These are phyloP conservation scores for Neocucurbitaria cava DNA, from an alignment of 2,329 filamentous ascomycete genomes.

Conservation along the genomic window DNA sequence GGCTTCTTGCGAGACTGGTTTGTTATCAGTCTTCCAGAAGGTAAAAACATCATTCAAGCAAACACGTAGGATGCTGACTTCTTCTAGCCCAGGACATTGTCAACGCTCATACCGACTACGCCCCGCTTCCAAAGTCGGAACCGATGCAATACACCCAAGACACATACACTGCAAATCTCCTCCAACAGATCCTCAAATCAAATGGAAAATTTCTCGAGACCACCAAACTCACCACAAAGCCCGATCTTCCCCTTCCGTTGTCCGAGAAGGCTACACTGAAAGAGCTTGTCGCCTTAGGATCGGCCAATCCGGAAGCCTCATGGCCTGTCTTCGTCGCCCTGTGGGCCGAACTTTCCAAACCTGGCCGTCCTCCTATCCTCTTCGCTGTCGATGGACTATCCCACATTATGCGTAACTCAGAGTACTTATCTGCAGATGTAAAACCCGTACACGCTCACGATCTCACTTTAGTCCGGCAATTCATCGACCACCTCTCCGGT, in stretches of 20 bases:
- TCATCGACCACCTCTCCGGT: constrained; percentile 71
- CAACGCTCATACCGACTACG: constrained; percentile 81
- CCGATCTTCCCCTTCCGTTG: constrained; percentile 66
- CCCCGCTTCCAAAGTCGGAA: constrained; percentile 65
- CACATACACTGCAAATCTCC: constrained; percentile 74
- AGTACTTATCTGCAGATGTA: constrained; percentile 75
- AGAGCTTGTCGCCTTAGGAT: constrained; percentile 71
- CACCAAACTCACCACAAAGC: constrained; percentile 59
- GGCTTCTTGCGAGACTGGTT: constrained; percentile 86
- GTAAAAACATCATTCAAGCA: constrained; percentile 57
- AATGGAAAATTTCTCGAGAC: constrained; percentile 70
- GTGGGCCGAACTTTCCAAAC: constrained; percentile 76
- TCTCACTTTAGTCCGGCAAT: constrained; percentile 76
- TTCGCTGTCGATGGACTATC: constrained; percentile 79
- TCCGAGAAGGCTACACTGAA: constrained; percentile 68
- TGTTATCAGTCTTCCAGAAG: constrained; percentile 87
- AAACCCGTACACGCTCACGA: constrained; percentile 86
- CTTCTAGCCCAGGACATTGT: constrained; percentile 77
- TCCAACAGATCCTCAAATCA: constrained; percentile 74
- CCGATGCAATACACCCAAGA: constrained; percentile 75
- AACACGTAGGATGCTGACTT: constrained; percentile 18
- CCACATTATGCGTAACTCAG: constrained; percentile 79
- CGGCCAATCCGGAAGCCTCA: constrained; percentile 76
- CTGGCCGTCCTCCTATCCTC: constrained; percentile 69
- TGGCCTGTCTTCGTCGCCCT: constrained; percentile 83